Percentiles rank a stretch among this genome's conserved stretches.
Evolutionary conservation across 257 asterid species (phyloP).

Genomic region (Scutellaria barbata): DNA sequence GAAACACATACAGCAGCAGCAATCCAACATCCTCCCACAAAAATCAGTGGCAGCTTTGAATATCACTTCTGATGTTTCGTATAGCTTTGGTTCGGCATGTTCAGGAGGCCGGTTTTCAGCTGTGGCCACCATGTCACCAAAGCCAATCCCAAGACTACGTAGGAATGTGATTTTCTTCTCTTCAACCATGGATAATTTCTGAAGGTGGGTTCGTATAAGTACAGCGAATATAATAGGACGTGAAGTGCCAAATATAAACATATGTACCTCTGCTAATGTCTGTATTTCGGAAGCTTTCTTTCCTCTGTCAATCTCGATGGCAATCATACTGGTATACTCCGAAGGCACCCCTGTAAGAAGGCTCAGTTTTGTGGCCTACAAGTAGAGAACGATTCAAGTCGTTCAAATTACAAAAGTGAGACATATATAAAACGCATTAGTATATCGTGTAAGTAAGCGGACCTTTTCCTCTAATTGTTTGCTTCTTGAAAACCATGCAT

Average conservation of each 20-base stretch:
- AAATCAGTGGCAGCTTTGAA: slow-evolving; percentile 56
- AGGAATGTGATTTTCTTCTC: slow-evolving; percentile 47
- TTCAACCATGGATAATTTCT: slow-evolving; percentile 42
- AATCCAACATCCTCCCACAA: slow-evolving; percentile 55
- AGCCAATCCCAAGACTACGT: slow-evolving; percentile 60
- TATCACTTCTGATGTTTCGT: slow-evolving; percentile 61
- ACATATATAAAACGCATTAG: slow-evolving; percentile 4
- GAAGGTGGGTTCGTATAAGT: slow-evolving; percentile 33
- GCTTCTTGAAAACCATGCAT: slow-evolving; percentile 76
- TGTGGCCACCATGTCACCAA: slow-evolving; percentile 72
- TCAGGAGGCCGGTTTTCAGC: slow-evolving; percentile 59
- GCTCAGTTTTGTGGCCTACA: slow-evolving; percentile 72
- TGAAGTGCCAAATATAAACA: background rate
- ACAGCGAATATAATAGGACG: background rate
- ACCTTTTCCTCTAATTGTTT: slow-evolving; percentile 79
- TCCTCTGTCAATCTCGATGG: slow-evolving; percentile 51
- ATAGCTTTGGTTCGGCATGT: slow-evolving; percentile 66
- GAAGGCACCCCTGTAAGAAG: slow-evolving; percentile 69
- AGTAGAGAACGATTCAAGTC: slow-evolving; percentile 16
- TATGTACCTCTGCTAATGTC: slow-evolving; percentile 50
- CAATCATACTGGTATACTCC: slow-evolving; percentile 67
- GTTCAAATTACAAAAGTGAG: slow-evolving; percentile 10
- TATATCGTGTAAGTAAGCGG: slow-evolving; percentile 4
- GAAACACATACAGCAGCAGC: slow-evolving; percentile 81
- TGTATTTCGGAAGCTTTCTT: slow-evolving; percentile 47